phyloP scores from a whole-genome alignment of 176 grass and related monocot species.

The Cenchrus americanus region DNA sequence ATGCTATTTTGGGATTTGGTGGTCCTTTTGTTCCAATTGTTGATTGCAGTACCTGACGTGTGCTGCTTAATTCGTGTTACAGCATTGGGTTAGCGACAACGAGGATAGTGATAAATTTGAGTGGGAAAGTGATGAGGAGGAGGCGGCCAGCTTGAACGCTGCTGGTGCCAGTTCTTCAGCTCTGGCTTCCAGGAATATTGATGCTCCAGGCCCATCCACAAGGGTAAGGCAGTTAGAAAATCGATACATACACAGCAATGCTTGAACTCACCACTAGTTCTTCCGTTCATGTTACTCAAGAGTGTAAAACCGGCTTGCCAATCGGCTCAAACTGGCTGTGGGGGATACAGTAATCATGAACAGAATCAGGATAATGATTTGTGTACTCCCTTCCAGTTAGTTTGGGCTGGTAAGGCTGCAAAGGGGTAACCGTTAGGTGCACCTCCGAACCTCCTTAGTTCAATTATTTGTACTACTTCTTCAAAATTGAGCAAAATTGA shows the following conservation, averaged over 20 bases:
- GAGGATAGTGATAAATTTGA: constrained; percentile 43
- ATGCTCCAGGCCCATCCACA: constrained; percentile 23
- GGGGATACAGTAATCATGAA: background rate
- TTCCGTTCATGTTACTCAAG: constrained; percentile 7
- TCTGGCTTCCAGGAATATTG: background rate
- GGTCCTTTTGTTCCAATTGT: background rate
- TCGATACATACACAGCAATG: background rate
- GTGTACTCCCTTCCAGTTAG: background rate
- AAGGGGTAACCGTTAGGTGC: too few species aligned
- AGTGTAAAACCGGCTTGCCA: background rate
- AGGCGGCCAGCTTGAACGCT: background rate
- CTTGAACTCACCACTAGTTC: background rate
- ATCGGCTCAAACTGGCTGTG: too few species aligned
- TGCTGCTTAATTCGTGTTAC: constrained; percentile 19
- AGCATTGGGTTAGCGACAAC: constrained; percentile 53
- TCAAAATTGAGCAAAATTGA: too few species aligned
- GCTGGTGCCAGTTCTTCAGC: constrained; percentile 11
- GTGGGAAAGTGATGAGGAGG: constrained; percentile 46
- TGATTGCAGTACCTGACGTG: constrained; percentile 1
- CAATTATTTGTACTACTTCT: too few species aligned
- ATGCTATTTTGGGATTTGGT: background rate
- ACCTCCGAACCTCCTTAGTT: too few species aligned
- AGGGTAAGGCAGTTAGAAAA: constrained; percentile 26
- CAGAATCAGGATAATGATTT: background rate
- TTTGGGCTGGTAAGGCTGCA: background rate